phyloP scores from a whole-genome alignment of 805 yeast genomes.

The Metschnikowia similis region DNA sequence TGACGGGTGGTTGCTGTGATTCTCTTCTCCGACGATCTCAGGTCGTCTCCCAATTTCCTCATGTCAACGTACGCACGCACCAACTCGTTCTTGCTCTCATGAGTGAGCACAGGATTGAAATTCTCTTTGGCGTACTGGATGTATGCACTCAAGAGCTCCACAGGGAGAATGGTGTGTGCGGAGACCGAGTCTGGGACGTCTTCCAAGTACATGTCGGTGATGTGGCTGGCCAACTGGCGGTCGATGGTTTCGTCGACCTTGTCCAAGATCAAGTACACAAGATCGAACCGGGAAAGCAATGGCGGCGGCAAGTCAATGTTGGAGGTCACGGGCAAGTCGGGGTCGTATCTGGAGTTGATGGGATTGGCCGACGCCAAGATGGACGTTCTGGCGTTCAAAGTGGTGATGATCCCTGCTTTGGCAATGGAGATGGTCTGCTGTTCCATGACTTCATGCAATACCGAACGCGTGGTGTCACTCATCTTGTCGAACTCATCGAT shows the following conservation, averaged over 20 bases:
- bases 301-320: conserved; percentile 98
- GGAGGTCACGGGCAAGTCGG: conserved; percentile 89
- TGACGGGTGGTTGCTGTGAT: conserved; percentile 98
- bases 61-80: conserved; percentile 87
- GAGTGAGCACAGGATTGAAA: conserved; percentile 72
- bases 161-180: conserved; percentile 65
- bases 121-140: conserved; percentile 93
- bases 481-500: conserved; percentile 98
- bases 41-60: conserved; percentile 92
- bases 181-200: conserved; percentile 77
- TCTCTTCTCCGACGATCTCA: conserved; percentile 78
- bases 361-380: conserved; percentile 97
- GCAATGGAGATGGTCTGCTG: conserved; percentile 98
- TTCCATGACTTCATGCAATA: conserved; percentile 98
- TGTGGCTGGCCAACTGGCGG: conserved; percentile 81
- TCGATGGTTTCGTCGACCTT: conserved; percentile 85
- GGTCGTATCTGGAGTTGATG: conserved; percentile 90
- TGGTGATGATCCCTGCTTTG: conserved; percentile 96
- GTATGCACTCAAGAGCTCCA: conserved; percentile 82
- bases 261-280: conserved; percentile 88
- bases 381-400: conserved; percentile 93
- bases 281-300: conserved; percentile 86
- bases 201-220: conserved; percentile 87
- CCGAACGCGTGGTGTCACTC: conserved; percentile 92
- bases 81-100: conserved; percentile 75